These are phyloP conservation scores for Wickerhamiella parazyma DNA, from an alignment of 805 yeast species.

Conservation along the genomic window DNA sequence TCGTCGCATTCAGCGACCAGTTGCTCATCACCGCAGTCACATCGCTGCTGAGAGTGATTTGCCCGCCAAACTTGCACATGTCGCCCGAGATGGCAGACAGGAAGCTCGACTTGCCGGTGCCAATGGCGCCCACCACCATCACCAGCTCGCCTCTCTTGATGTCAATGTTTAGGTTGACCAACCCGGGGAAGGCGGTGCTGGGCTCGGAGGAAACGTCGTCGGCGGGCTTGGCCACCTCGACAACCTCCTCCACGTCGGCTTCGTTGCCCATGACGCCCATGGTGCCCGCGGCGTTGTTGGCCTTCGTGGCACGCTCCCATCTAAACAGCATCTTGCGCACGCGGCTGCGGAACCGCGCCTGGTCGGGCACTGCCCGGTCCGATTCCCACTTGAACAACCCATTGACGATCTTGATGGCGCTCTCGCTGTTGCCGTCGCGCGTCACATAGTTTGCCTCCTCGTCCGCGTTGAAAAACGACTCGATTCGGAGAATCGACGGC, in stretches of 20 bases:
- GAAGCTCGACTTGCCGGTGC: conserved; percentile 69
- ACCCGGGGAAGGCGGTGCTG: conserved; percentile 27
- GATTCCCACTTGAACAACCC: conserved; percentile 60
- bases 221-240: neutral
- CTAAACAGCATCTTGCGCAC: neutral
- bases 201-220: neutral
- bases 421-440: conserved; percentile 20
- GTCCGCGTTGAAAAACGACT: conserved; percentile 24
- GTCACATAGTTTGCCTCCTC: conserved; percentile 27
- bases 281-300: neutral
- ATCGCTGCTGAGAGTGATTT: conserved; percentile 38
- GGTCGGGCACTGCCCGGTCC: conserved; percentile 13
- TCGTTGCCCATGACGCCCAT: neutral
- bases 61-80: conserved; percentile 46
- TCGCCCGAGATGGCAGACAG: conserved; percentile 58
- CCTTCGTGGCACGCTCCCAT: neutral
- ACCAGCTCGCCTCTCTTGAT: conserved; percentile 56
- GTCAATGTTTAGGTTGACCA: conserved; percentile 37
- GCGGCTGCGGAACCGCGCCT: neutral
- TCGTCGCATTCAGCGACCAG: conserved; percentile 75
- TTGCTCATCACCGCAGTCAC: conserved; percentile 50
- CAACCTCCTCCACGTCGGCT: neutral
- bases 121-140: conserved; percentile 67
- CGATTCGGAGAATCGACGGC: conserved; percentile 22
- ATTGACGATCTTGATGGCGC: conserved; percentile 37